A percentile compares a stretch with the other conserved stretches of the same genome.
Conservation (phyloP, 768 basidiomycete species). For the Auricularia sp. region DNA sequence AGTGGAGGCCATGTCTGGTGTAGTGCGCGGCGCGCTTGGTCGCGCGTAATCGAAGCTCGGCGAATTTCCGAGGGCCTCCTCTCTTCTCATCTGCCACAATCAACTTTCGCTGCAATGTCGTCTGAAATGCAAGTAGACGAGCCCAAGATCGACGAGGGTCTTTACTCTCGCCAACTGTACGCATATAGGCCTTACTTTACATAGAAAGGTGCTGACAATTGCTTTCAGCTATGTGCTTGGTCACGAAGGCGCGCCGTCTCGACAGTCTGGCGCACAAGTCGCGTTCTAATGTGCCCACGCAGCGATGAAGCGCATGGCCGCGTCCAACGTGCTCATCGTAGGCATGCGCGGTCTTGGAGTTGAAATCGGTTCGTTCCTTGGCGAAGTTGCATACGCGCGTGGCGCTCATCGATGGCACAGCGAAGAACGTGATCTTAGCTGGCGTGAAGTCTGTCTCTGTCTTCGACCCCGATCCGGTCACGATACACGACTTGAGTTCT, state of each 20-base stretch:
- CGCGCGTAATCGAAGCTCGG: not conserved
- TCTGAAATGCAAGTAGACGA: slow-evolving; percentile 78
- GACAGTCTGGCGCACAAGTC: not conserved
- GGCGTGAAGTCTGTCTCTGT: slow-evolving; percentile 97
- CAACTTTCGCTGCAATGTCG: slow-evolving; percentile 2
- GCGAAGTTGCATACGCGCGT: slow-evolving; percentile 5
- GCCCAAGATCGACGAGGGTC: slow-evolving; percentile 80
- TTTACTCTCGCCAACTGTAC: slow-evolving; percentile 90
- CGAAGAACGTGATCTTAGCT: slow-evolving; percentile 90
- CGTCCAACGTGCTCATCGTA: slow-evolving; percentile 87
- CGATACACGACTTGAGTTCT: slow-evolving; percentile 82
- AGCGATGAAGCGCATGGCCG: slow-evolving; percentile 99
- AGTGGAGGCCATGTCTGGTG: not conserved
- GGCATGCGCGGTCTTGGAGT: slow-evolving; percentile 88
- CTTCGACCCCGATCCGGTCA: slow-evolving; percentile 84
- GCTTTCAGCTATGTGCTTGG: slow-evolving; percentile 77
- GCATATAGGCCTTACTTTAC: slow-evolving; percentile 18
- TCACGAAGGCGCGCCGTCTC: slow-evolving; percentile 64
- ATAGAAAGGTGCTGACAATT: not conserved
- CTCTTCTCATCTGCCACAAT: not conserved
- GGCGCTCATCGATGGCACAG: slow-evolving; percentile 19
- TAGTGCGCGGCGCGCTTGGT: not conserved
- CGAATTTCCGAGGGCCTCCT: not conserved
- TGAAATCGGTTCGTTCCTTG: slow-evolving; percentile 65
- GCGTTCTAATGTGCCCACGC: slow-evolving; percentile 12